A percentile compares a stretch with the other conserved stretches of the same genome.
Conservation (phyloP, 2,329 filamentous ascomycete genomes). For the Malbranchea zuffiana region DNA sequence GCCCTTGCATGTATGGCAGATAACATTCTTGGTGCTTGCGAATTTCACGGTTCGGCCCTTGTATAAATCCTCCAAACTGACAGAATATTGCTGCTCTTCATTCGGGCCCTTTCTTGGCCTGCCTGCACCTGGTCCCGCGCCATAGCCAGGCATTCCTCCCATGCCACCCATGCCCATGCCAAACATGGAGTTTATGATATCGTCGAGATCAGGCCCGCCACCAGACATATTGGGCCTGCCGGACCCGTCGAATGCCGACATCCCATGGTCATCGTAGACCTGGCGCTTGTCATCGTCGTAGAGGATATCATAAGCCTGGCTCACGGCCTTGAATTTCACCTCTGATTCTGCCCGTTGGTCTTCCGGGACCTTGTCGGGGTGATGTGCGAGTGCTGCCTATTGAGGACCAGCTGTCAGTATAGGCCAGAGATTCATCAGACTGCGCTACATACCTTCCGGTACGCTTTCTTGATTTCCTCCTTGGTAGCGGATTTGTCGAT, state of each 20-base stretch:
- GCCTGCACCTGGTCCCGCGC: conserved; percentile 39
- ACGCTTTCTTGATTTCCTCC: conserved; percentile 86
- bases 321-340: conserved; percentile 82
- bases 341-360: conserved; percentile 66
- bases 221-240: conserved; percentile 51
- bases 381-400: conserved; percentile 73
- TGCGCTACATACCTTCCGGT: conserved; percentile 62
- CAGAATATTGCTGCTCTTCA: conserved; percentile 51
- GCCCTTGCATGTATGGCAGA: conserved; percentile 80
- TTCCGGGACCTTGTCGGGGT: conserved; percentile 91
- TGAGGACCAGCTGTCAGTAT: conserved; percentile 1
- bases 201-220: conserved; percentile 66
- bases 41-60: conserved; percentile 98
- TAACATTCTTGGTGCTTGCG: conserved; percentile 83
- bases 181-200: conserved; percentile 90
- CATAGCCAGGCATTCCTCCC: conserved; percentile 47
- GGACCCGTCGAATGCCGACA: conserved; percentile 83
- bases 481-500: conserved; percentile 61
- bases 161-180: conserved; percentile 39
- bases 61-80: conserved; percentile 88
- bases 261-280: conserved; percentile 87
- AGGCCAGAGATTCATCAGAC: neutral
- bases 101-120: conserved; percentile 35
- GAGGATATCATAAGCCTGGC: conserved; percentile 94
- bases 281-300: conserved; percentile 88